Percentiles rank a stretch among this genome's conserved stretches.
These are phyloP conservation scores for Scleromitrula shiraiana DNA, from an alignment of 2,329 filamentous ascomycete genomes.

Conservation along the genomic window DNA sequence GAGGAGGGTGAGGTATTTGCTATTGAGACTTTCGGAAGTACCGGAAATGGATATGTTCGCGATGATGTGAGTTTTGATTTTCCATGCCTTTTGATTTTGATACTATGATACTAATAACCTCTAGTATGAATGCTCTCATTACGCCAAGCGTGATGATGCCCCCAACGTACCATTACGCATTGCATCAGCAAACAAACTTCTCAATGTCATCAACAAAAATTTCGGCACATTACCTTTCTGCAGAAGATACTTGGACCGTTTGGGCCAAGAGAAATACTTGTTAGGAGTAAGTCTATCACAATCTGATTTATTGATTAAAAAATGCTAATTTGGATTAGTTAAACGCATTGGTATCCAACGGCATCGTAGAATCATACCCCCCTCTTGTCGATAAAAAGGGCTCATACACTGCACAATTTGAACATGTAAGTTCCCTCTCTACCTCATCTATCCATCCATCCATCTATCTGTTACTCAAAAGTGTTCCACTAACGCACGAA, in stretches of 20 bases:
- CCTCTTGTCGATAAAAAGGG: slow-evolving; percentile 88
- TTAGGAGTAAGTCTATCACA: slow-evolving; percentile 57
- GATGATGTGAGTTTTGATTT: slow-evolving; percentile 58
- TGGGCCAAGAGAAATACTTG: slow-evolving; percentile 93
- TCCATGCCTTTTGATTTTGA: background rate
- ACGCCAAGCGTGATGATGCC: slow-evolving; percentile 66
- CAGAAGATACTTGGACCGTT: slow-evolving; percentile 78
- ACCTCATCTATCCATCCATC: background rate
- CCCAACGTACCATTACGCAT: slow-evolving; percentile 69
- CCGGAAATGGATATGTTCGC: slow-evolving; percentile 77
- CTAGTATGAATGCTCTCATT: slow-evolving; percentile 76
- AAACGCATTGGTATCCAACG: slow-evolving; percentile 74
- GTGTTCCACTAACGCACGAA: slow-evolving; percentile 33
- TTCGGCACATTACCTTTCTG: slow-evolving; percentile 91
- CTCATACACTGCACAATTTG: slow-evolving; percentile 87
- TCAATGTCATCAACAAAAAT: slow-evolving; percentile 91
- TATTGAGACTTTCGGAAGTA: slow-evolving; percentile 93
- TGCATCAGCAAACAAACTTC: slow-evolving; percentile 73
- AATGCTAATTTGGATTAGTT: slow-evolving; percentile 44
- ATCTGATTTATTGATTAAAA: background rate
- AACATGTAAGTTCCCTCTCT: slow-evolving; percentile 56
- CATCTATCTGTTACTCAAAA: background rate
- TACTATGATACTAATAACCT: slow-evolving; percentile 17
- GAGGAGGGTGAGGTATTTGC: slow-evolving; percentile 94
- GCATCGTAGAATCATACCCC: slow-evolving; percentile 85